phyloP scores from a whole-genome alignment of 495 filamentous ascomycete species.

The Penicillium cataractarum region DNA sequence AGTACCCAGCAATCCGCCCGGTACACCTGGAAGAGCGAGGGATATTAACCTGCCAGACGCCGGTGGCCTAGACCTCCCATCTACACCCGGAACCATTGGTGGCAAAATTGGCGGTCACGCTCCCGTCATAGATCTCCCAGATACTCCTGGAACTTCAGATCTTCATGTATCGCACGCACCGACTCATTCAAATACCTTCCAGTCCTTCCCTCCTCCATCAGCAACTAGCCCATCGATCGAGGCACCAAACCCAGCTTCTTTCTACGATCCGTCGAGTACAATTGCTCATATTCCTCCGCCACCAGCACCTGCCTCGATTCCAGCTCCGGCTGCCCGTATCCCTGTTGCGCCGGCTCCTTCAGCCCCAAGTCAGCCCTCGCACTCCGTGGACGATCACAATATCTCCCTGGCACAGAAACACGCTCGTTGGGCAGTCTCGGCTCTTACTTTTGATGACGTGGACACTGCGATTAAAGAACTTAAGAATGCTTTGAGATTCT shows the following conservation, averaged over 20 bases:
- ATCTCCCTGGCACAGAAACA: slow-evolving; percentile 88
- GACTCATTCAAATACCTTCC: slow-evolving; percentile 37
- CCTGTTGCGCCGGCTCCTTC: slow-evolving; percentile 26
- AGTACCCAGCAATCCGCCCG: slow-evolving; percentile 28
- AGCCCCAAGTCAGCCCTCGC: slow-evolving; percentile 28
- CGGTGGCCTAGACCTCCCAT: slow-evolving; percentile 42
- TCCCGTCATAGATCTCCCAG: slow-evolving; percentile 39
- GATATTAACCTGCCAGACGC: slow-evolving; percentile 24
- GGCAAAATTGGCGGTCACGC: slow-evolving; percentile 18
- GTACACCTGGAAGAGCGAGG: slow-evolving; percentile 19
- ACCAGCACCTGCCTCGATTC: slow-evolving; percentile 26
- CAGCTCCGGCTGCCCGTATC: slow-evolving; percentile 19
- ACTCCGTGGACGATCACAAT: slow-evolving; percentile 68
- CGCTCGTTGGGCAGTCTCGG: slow-evolving; percentile 95
- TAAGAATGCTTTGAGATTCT: slow-evolving; percentile 63
- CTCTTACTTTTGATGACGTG: slow-evolving; percentile 95
- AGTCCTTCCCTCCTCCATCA: slow-evolving; percentile 52
- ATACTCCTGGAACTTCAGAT: slow-evolving; percentile 35
- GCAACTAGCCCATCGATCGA: slow-evolving; percentile 27
- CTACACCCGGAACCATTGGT: slow-evolving; percentile 41
- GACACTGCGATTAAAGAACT: slow-evolving; percentile 87
- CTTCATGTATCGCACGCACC: slow-evolving; percentile 20
- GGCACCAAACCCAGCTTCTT: slow-evolving; percentile 38
- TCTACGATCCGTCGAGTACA: slow-evolving; percentile 34
- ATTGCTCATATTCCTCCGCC: slow-evolving; percentile 28